Evolutionary conservation across 2,329 filamentous ascomycete species (phyloP).

Genomic region (Exophiala alcalophila): DNA sequence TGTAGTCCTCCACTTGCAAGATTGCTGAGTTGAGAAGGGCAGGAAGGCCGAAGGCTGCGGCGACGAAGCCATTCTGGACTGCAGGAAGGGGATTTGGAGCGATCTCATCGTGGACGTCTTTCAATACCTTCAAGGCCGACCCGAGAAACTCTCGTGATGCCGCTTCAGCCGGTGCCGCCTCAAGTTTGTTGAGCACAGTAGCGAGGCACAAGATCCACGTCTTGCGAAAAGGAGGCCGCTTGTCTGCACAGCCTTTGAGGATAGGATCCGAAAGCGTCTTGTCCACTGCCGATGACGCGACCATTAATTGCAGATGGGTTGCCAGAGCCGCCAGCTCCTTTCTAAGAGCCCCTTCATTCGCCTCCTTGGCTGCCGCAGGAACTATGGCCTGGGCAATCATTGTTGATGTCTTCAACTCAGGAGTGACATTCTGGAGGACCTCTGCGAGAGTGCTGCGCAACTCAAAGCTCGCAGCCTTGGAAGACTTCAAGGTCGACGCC

Average conservation of each 20-base stretch:
- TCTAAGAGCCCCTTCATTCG: constrained; percentile 77
- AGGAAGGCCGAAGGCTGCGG: constrained; percentile 63
- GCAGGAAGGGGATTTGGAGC: constrained; percentile 72
- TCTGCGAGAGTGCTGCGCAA: constrained; percentile 80
- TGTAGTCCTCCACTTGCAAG: constrained; percentile 39
- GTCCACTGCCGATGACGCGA: constrained; percentile 63
- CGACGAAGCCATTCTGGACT: constrained; percentile 77
- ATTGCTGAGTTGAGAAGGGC: constrained; percentile 34
- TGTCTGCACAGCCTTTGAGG: constrained; percentile 79
- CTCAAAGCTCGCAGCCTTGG: constrained; percentile 80
- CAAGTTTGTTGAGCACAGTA: constrained; percentile 21
- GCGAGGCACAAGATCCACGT: constrained; percentile 65
- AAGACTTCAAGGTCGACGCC: constrained; percentile 71
- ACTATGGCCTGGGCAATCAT: constrained; percentile 67
- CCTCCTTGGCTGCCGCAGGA: constrained; percentile 72
- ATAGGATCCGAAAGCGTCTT: constrained; percentile 68
- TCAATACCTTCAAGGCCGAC: constrained; percentile 50
- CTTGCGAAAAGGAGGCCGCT: constrained; percentile 72
- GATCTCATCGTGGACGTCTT: constrained; percentile 72
- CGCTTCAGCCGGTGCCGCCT: constrained; percentile 43
- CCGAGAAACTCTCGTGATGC: constrained; percentile 45
- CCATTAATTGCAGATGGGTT: constrained; percentile 60
- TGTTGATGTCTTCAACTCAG: constrained; percentile 60
- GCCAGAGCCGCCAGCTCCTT: constrained; percentile 72
- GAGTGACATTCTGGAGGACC: constrained; percentile 66